Base-by-base conservation (phyloP, 2,329 filamentous ascomycete species). In the Trichophaea hybrida region DNA sequence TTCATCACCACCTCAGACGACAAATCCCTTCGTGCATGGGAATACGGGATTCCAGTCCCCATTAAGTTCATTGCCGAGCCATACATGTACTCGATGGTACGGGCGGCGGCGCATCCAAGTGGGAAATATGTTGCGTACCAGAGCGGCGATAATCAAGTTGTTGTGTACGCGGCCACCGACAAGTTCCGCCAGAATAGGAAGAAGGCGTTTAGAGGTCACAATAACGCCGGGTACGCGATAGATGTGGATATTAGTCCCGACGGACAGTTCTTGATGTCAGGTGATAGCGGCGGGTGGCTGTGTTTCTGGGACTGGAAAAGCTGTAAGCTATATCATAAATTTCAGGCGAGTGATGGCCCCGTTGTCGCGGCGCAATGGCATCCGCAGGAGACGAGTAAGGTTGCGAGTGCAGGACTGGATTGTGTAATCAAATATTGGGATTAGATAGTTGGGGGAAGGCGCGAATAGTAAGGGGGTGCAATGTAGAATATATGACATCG, bases 251-350 rank as follows among this genome's bases (percentile, higher is more conserved):
- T 94, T 70, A 88, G 83, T 68, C 88, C 90, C 0, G 93, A 97
- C 71, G 93, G 93, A 0, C 88, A 94, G 70, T 94, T 96, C 71
- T 77, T 98, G 58, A 85, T 83, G 17, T 86, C 81, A 15, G 93
- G 93, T 63, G 93, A 98, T 72, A 87, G 82, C 55, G 88, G 81
- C 13, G 93, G 94, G 38, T 96, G 81, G 69, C 82, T 95, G 52
- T 94, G 87, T 73, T 96, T 97, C 75, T 98, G 90, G 88, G 93
- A 97, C 73, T 98, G 90, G 88, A 98, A 98, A 80, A 96, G 89
- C 43, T 94, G 91, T 73, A 97, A 96, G 75, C 91, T 98, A 89
- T 95, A 88, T 74, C 88, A 95, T 74, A 97, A 97, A 78, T 82
- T 98, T 65, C 81, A 86, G 73, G 90, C 88, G 31, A 83, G 87